Conservation (phyloP, 805 yeast genomes). For the Metschnikowia vanudenii region DNA sequence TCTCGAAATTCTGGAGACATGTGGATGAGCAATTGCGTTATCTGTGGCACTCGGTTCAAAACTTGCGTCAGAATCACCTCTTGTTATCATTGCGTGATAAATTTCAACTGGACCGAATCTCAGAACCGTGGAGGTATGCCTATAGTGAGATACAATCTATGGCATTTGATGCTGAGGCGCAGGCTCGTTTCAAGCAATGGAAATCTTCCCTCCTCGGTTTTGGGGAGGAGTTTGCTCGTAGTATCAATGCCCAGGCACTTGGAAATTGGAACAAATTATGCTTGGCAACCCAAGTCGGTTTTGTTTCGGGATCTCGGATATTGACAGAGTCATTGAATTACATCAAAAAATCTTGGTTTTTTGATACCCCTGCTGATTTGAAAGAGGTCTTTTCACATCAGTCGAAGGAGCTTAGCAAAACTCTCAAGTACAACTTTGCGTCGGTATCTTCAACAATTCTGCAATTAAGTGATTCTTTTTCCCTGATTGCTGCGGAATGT, state of each 20-base stretch:
- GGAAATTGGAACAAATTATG: background rate
- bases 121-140: background rate
- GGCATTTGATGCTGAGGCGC: background rate
- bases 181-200: background rate
- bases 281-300: background rate
- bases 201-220: background rate
- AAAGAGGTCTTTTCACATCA: background rate
- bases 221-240: background rate
- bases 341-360: background rate
- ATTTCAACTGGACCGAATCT: background rate
- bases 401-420: background rate
- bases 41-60: background rate
- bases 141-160: no score
- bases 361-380: background rate
- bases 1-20: background rate
- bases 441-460: background rate
- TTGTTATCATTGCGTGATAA: background rate
- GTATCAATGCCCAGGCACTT: background rate
- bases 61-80: background rate
- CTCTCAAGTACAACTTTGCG: background rate
- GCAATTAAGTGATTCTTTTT: background rate
- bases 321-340: background rate
- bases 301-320: background rate
- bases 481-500: constrained; percentile 4
- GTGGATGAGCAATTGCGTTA: background rate